Conservation (phyloP, 305 asterid genomes). For the Solanum hybrid region DNA sequence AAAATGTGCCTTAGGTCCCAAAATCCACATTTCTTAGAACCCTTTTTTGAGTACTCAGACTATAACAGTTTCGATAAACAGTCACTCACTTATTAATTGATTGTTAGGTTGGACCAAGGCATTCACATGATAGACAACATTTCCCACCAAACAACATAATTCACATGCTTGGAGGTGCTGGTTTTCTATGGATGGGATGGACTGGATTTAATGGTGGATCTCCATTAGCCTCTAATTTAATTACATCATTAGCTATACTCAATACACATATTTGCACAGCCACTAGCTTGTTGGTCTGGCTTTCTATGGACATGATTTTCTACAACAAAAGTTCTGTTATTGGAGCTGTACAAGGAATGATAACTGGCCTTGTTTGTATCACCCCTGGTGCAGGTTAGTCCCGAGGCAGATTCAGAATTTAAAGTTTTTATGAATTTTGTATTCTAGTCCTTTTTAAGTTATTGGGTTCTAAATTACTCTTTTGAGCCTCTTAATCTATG, state of each 20-base stretch:
- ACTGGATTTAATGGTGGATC: slow-evolving; percentile 42
- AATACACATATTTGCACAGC: slow-evolving; percentile 37
- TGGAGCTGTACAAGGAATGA: slow-evolving; percentile 37
- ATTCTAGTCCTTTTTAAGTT: neutral
- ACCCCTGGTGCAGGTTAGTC: slow-evolving; percentile 34
- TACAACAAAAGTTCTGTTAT: slow-evolving; percentile 29
- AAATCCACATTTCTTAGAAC: neutral
- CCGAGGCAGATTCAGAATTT: neutral
- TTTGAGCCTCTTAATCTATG: neutral
- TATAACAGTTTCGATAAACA: neutral
- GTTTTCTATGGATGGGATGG: slow-evolving; percentile 42
- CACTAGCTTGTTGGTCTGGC: slow-evolving; percentile 31
- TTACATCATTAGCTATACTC: slow-evolving; percentile 28
- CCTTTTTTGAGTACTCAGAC: neutral
- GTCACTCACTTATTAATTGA: neutral
- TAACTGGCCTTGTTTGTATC: slow-evolving; percentile 39
- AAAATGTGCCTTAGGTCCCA: too few relatives aligned
- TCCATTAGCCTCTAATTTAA: slow-evolving; percentile 20
- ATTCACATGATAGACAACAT: slow-evolving; percentile 24
- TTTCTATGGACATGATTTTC: slow-evolving; percentile 28
- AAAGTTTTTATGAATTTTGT: neutral
- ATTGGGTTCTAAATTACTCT: neutral
- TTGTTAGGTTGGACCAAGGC: slow-evolving; percentile 30
- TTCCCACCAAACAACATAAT: slow-evolving; percentile 41
- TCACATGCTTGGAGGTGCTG: slow-evolving; percentile 36